Evolutionary conservation across 768 basidiomycete species (phyloP).

Genomic region (Coprinopsis sp.): DNA sequence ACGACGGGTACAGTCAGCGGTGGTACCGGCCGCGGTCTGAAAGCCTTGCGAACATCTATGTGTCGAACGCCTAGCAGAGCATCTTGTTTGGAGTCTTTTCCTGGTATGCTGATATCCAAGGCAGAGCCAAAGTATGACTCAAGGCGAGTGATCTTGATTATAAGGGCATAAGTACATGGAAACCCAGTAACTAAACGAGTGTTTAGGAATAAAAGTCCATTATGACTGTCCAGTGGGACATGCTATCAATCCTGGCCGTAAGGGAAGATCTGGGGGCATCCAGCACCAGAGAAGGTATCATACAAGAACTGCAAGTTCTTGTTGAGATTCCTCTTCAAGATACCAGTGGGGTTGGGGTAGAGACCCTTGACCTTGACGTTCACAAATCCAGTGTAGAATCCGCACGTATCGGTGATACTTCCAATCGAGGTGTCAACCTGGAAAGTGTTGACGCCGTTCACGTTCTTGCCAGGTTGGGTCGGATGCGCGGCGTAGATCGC

Average conservation of each 20-base stretch:
- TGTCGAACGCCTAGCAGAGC: too few relatives aligned
- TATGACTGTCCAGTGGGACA: too few relatives aligned
- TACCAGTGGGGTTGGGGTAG: slow-evolving; percentile 5
- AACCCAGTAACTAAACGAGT: too few relatives aligned
- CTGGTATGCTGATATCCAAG: too few relatives aligned
- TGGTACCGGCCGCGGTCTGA: too few relatives aligned
- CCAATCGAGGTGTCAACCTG: slow-evolving; percentile 2
- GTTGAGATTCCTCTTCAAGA: background rate
- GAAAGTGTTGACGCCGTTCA: slow-evolving; percentile 1
- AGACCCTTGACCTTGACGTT: slow-evolving; percentile 1
- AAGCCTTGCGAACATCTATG: too few relatives aligned
- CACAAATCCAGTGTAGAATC: background rate
- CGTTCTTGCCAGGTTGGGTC: slow-evolving; percentile 1
- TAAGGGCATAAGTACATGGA: too few relatives aligned
- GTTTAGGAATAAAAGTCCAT: too few relatives aligned
- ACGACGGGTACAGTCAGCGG: too few relatives aligned
- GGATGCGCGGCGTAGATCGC: slow-evolving; percentile 3
- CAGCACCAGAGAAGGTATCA: background rate
- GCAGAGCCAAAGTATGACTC: too few relatives aligned
- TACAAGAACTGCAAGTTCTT: slow-evolving; percentile 2
- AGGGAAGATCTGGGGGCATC: slow-evolving; percentile 2
- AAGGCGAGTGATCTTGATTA: too few relatives aligned
- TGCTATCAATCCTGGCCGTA: background rate
- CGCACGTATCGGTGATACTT: background rate
- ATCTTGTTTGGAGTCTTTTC: too few relatives aligned